These are phyloP conservation scores for Lactarius pseudohatsudake DNA, from an alignment of 768 basidiomycete species.

Conservation along the genomic window DNA sequence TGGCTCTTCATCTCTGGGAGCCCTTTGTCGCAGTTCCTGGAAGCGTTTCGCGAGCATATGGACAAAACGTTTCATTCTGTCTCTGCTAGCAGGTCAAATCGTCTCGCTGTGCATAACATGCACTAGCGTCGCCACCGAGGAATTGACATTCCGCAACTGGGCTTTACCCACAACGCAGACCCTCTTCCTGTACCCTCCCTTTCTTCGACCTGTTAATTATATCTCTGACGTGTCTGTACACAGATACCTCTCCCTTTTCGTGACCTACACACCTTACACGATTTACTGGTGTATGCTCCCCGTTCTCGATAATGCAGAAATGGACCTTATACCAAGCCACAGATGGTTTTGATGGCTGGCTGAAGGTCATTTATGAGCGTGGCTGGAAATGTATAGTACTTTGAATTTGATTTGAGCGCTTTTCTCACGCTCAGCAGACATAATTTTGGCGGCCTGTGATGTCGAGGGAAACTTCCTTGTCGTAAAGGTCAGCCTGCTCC, in stretches of 20 bases:
- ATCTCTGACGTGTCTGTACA: not conserved
- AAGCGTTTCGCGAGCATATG: slow-evolving; percentile 71
- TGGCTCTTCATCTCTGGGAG: slow-evolving; percentile 56
- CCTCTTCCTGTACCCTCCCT: slow-evolving; percentile 68
- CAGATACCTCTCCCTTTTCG: slow-evolving; percentile 78
- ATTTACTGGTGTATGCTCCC: slow-evolving; percentile 72
- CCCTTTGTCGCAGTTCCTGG: slow-evolving; percentile 54
- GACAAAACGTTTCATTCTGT: slow-evolving; percentile 70
- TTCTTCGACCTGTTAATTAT: not conserved
- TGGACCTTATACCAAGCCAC: not conserved
- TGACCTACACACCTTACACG: slow-evolving; percentile 83
- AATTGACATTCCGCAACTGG: slow-evolving; percentile 69
- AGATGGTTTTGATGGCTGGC: slow-evolving; percentile 88
- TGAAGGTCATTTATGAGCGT: slow-evolving; percentile 63
- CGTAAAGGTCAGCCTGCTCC: slow-evolving; percentile 53
- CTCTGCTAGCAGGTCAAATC: slow-evolving; percentile 74
- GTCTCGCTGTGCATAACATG: slow-evolving; percentile 87
- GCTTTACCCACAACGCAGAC: slow-evolving; percentile 77
- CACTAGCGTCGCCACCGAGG: slow-evolving; percentile 84
- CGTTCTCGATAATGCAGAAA: not conserved
- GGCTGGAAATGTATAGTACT: slow-evolving; percentile 80
- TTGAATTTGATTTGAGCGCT: not conserved
- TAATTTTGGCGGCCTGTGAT: slow-evolving; percentile 76
- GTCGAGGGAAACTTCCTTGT: slow-evolving; percentile 89
- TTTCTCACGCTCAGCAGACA: slow-evolving; percentile 46